A percentile compares a stretch with the other conserved stretches of the same genome.
Conservation (phyloP, 106 monocot genomes). For the Allium fistulosum region DNA sequence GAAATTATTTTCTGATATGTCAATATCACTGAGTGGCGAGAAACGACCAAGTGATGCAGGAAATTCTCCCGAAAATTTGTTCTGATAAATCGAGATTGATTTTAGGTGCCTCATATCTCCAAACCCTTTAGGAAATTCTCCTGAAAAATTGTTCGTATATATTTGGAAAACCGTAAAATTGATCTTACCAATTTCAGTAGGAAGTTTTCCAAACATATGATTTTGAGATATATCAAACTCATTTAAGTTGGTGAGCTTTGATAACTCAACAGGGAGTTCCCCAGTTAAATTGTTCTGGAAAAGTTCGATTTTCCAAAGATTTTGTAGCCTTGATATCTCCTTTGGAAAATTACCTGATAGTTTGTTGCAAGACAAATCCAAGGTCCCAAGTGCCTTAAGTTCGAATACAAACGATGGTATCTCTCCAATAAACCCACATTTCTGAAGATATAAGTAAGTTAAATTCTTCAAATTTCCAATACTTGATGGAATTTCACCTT, state of each 20-base stretch:
- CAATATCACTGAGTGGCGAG: constrained; percentile 57
- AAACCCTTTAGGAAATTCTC: constrained; percentile 53
- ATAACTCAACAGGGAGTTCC: constrained; percentile 44
- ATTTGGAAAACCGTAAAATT: constrained; percentile 57
- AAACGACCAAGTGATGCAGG: constrained; percentile 58
- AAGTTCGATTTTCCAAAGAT: constrained; percentile 70
- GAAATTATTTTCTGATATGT: constrained; percentile 85
- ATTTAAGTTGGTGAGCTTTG: constrained; percentile 33
- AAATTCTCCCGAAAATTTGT: constrained; percentile 62
- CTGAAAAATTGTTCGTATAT: constrained; percentile 53
- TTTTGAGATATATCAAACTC: constrained; percentile 71
- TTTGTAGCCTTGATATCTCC: constrained; percentile 39
- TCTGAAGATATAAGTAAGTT: constrained; percentile 51
- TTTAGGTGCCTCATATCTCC: constrained; percentile 38
- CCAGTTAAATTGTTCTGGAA: constrained; percentile 66
- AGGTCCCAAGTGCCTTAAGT: constrained; percentile 32
- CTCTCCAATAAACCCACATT: constrained; percentile 45
- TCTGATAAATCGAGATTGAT: constrained; percentile 60
- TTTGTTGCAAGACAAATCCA: constrained; percentile 69
- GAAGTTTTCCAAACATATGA: constrained; percentile 47
- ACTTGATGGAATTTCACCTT: constrained; percentile 36
- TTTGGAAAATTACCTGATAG: constrained; percentile 52
- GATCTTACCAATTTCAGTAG: constrained; percentile 40
- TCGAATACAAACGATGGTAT: constrained; percentile 54
- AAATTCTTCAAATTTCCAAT: constrained; percentile 71